Percentiles rank a stretch among this genome's conserved stretches.
Evolutionary conservation across 805 yeast genomes (phyloP).

Genomic region (Metschnikowia reukaufii): DNA sequence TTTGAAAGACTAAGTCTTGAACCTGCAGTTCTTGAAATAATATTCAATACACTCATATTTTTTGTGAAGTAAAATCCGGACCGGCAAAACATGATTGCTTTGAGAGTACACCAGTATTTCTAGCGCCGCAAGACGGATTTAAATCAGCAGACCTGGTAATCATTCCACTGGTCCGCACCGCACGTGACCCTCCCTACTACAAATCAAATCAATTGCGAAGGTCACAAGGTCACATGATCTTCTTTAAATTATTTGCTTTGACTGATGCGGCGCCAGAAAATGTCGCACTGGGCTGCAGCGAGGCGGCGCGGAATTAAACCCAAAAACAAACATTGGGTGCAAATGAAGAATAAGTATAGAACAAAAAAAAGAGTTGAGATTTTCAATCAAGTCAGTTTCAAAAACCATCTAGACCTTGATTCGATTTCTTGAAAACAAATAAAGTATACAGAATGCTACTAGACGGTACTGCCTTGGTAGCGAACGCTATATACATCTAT

Average conservation of each 20-base stretch:
- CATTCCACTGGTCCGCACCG: background rate
- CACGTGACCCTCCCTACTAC: background rate
- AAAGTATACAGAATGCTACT: constrained; percentile 12
- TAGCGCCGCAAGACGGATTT: background rate
- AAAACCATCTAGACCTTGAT: background rate
- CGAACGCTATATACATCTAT: constrained; percentile 17
- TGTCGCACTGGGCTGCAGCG: constrained; percentile 1
- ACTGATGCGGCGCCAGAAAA: background rate
- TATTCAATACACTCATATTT: constrained; percentile 48
- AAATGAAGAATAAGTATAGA: background rate
- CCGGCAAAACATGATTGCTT: constrained; percentile 38
- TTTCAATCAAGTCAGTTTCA: background rate
- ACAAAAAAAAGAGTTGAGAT: background rate
- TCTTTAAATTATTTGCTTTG: background rate
- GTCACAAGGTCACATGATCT: constrained; percentile 2
- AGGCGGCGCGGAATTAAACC: background rate
- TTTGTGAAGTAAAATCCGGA: constrained; percentile 59
- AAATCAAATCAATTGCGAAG: background rate
- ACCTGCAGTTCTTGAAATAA: constrained; percentile 24
- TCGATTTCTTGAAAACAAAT: background rate
- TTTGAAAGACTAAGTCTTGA: constrained; percentile 19
- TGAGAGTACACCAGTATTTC: background rate
- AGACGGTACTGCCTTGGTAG: constrained; percentile 13
- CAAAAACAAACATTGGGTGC: constrained; percentile 2
- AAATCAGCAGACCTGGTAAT: background rate